Evolutionary conservation across 352 stramenopile genomes (phyloP).

Genomic region (Phytophthora colocasiae): DNA sequence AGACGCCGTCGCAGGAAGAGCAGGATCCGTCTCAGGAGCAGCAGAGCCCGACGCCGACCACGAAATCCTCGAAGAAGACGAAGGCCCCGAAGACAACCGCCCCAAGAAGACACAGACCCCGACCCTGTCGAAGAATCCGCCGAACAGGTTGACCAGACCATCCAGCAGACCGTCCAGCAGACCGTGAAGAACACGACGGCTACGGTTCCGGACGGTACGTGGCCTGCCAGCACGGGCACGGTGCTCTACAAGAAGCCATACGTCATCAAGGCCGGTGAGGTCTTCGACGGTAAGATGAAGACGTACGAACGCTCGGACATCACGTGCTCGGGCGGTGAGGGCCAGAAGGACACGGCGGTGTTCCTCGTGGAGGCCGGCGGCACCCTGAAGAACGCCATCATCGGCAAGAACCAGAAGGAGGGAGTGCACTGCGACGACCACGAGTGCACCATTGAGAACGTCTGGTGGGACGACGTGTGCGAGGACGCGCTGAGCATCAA

Average conservation of each 20-base stretch:
- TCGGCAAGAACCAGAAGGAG: neutral
- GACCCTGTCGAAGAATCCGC: neutral
- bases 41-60: constrained; percentile 2
- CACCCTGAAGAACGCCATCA: neutral
- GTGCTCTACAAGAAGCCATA: neutral
- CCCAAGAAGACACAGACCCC: neutral
- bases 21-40: neutral
- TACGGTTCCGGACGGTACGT: neutral
- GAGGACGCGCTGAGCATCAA: constrained; percentile 7
- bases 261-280: neutral
- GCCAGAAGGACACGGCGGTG: neutral
- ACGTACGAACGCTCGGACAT: constrained; percentile 1
- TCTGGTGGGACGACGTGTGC: constrained; percentile 1
- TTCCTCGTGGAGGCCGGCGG: neutral
- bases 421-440: neutral
- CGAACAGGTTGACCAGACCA: constrained; percentile 3
- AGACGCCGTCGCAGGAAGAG: constrained; percentile 5
- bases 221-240: neutral
- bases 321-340: neutral
- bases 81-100: constrained; percentile 9
- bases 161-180: too few species aligned
- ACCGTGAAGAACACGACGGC: constrained; percentile 10
- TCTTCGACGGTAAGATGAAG: neutral
- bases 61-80: neutral
- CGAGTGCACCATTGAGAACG: constrained; percentile 1